Evolutionary conservation across 1,139 yeast genomes (phyloP), one percentile per base, ranked within the genome.

Genomic region (Geotrichum citri-aurantii): DNA sequence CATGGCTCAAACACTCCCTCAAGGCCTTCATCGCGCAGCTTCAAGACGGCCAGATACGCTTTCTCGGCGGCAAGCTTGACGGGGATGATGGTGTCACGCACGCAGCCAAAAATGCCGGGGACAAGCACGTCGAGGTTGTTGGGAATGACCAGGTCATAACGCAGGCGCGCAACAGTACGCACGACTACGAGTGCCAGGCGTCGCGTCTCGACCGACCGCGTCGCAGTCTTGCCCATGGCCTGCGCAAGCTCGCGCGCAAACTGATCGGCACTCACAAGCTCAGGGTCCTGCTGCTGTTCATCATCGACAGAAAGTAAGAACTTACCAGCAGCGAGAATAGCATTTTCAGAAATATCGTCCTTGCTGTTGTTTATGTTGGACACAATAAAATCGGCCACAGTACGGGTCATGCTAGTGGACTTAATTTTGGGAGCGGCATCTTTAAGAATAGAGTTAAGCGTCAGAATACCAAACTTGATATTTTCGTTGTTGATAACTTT

Each of bases 21-120:
- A n/a, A 79, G 78, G n/a, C 76, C 80, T 62, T 89, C 93, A 48
- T 86, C 91, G 29, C 89, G 85, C 64, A 92, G 76, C 59, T 81
- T 78, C 71, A 91, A 85, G 23, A 90, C 73, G 1, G 91, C 83
- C 66, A 92, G 73, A 71, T 81, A 92, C 0, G 96, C 92, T 76
- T 90, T 90, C 72, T 93, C 99, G 3, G 97, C 96, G 0, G 98
- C 97, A 63, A 93, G 79, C 69, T 91, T 91, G 65, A 93, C 86
- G 3, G 99, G 98, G 67, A 93, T 89, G 52, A 88, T 77, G 17
- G 85, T 80, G 67, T 92, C 97, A 65, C 99, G 81, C 50, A 93
- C 87, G 70, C 95, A 86, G 0, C 85, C 77, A 70, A 93, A 93
- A 1, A 91, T 84, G 24, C 89, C 79, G 17, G 95, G 89, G 8